Conservation (phyloP, 768 basidiomycete species). For the Lentinus brumalis region DNA sequence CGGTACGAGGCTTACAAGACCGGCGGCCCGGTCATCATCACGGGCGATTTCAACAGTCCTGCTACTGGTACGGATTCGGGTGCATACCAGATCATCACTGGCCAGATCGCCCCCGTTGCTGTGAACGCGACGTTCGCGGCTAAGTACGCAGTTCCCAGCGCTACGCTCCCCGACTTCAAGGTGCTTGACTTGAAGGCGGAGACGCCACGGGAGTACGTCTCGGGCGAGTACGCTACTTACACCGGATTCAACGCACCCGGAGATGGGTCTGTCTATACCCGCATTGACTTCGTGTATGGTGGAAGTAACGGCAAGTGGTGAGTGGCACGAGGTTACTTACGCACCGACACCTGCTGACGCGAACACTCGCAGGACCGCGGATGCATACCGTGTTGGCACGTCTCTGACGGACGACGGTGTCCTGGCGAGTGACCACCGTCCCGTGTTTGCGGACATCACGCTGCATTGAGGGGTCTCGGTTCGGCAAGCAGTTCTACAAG, state of each 20-base stretch:
- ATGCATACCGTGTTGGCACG: conserved; percentile 41
- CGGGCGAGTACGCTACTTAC: conserved; percentile 51
- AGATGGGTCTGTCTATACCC: conserved; percentile 37
- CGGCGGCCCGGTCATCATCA: conserved; percentile 45
- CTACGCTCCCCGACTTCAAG: conserved; percentile 37
- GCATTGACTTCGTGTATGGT: conserved; percentile 59
- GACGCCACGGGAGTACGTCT: conserved; percentile 43
- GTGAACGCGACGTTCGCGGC: conserved; percentile 46
- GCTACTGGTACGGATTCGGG: conserved; percentile 46
- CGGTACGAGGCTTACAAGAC: conserved; percentile 48
- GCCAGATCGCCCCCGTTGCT: conserved; percentile 38
- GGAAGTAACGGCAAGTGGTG: conserved; percentile 48
- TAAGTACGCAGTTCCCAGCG: conserved; percentile 39
- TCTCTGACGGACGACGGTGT: conserved; percentile 52
- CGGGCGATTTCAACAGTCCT: conserved; percentile 59
- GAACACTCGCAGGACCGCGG: conserved; percentile 35
- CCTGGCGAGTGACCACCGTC: conserved; percentile 58
- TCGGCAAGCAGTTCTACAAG: background rate
- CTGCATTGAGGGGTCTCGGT: conserved; percentile 4
- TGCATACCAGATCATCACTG: conserved; percentile 55
- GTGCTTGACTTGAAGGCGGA: conserved; percentile 47
- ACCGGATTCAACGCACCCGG: conserved; percentile 50
- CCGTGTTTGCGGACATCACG: conserved; percentile 48
- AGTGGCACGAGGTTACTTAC: conserved; percentile 29
- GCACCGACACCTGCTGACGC: background rate